phyloP scores from a whole-genome alignment of 75 land plant genomes.

The Cunninghamia lanceolata region DNA sequence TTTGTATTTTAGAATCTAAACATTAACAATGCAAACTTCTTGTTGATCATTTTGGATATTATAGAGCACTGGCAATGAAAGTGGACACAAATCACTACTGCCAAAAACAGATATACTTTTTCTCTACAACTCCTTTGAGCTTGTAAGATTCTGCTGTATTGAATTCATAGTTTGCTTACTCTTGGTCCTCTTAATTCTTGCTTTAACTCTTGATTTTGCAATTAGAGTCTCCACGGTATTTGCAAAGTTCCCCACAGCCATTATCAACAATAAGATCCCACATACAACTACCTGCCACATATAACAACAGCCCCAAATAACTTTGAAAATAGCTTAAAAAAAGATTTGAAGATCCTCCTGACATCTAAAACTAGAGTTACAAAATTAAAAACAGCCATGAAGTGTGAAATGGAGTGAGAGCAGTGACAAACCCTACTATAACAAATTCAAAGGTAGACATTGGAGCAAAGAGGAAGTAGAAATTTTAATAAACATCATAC shows the following conservation, averaged over 20 bases:
- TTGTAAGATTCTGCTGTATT: neutral
- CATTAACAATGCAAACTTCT: neutral
- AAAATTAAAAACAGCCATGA: neutral
- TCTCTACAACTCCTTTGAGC: neutral
- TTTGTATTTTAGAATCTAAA: neutral
- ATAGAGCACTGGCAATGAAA: neutral
- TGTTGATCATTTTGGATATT: neutral
- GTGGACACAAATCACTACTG: neutral
- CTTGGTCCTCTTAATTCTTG: constrained; percentile 61
- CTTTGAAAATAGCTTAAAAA: neutral
- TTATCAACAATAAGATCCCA: constrained; percentile 72
- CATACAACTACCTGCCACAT: constrained; percentile 61
- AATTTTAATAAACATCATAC: constrained; percentile 21
- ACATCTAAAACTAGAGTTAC: neutral
- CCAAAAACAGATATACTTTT: neutral
- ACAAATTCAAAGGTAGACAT: constrained; percentile 6
- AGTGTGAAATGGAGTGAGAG: neutral
- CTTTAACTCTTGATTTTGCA: constrained; percentile 67
- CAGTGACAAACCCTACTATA: neutral
- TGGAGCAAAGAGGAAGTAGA: neutral
- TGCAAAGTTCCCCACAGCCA: constrained; percentile 83
- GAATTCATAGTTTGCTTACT: constrained; percentile 38
- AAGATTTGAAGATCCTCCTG: neutral
- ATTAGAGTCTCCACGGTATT: constrained; percentile 78
- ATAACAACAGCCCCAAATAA: neutral